phyloP scores from a whole-genome alignment of 192 early-diverging fungal species.

The Linnemannia schmuckeri region DNA sequence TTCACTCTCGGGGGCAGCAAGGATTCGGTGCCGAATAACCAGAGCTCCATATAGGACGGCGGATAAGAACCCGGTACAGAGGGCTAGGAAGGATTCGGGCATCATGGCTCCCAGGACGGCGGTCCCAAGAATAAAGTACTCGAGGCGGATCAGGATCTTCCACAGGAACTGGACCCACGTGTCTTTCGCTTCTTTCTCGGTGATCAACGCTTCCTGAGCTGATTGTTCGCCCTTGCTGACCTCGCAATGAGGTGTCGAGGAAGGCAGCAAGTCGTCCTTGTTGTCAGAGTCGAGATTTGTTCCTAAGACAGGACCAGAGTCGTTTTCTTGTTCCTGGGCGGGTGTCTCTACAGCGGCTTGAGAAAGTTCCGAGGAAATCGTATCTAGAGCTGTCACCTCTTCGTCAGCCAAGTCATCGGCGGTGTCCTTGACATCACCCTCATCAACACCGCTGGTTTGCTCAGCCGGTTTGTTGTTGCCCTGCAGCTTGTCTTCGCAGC shows the following conservation, averaged over 20 bases:
- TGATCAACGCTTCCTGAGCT: background rate
- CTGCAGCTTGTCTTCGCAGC: background rate
- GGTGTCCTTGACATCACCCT: background rate
- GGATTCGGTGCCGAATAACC: constrained; percentile 21
- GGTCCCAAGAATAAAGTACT: constrained; percentile 37
- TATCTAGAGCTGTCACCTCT: background rate
- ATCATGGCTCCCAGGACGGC: constrained; percentile 47
- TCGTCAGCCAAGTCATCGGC: background rate
- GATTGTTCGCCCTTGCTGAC: too few species aligned
- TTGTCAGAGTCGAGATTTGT: too few species aligned
- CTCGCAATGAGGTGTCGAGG: too few species aligned
- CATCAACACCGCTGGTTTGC: background rate
- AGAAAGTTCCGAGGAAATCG: background rate
- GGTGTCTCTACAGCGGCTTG: background rate
- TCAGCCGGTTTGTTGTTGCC: background rate
- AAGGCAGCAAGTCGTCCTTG: too few species aligned
- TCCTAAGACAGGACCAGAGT: background rate
- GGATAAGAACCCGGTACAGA: constrained; percentile 38
- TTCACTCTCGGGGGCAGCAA: constrained; percentile 17
- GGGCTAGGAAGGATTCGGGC: constrained; percentile 33
- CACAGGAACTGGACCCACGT: constrained; percentile 35
- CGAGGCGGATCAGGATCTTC: constrained; percentile 30
- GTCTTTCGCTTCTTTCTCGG: background rate
- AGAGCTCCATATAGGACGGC: constrained; percentile 34
- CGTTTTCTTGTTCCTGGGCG: background rate